phyloP scores from a whole-genome alignment of 495 filamentous ascomycete species.

The Penicillium samsonianum region DNA sequence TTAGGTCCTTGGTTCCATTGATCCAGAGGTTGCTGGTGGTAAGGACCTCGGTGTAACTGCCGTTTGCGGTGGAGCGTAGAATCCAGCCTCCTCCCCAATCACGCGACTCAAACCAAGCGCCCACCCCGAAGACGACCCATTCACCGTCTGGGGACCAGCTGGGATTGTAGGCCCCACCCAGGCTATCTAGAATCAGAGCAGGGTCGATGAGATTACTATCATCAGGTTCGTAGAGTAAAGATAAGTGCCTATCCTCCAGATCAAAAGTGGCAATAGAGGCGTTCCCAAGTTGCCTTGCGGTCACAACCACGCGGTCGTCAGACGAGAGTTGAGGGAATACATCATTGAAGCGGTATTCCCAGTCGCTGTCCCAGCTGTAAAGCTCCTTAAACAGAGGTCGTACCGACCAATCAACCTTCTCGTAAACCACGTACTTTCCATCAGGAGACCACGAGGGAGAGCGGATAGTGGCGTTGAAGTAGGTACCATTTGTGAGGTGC shows the following conservation, averaged over 20 bases:
- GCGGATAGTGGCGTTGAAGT: slow-evolving; percentile 23
- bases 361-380: slow-evolving; percentile 33
- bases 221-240: slow-evolving; percentile 17
- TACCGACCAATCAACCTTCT: slow-evolving; percentile 27
- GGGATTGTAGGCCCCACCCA: slow-evolving; percentile 31
- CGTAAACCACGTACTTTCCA: slow-evolving; percentile 32
- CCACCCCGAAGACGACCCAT: slow-evolving; percentile 35
- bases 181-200: slow-evolving; percentile 11
- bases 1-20: slow-evolving; percentile 16
- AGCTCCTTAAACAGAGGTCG: slow-evolving; percentile 32
- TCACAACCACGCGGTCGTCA: slow-evolving; percentile 27
- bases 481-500: slow-evolving; percentile 23
- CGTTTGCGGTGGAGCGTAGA: slow-evolving; percentile 26
- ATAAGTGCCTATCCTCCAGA: slow-evolving; percentile 14
- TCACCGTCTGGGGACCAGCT: slow-evolving; percentile 33
- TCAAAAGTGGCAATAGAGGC: slow-evolving; percentile 27
- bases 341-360: slow-evolving; percentile 41
- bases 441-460: slow-evolving; percentile 34
- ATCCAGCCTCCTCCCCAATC: slow-evolving; percentile 26
- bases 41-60: slow-evolving; percentile 26
- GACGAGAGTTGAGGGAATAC: slow-evolving; percentile 33
- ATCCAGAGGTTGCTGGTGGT: slow-evolving; percentile 19
- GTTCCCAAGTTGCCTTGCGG: slow-evolving; percentile 33
- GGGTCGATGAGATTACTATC: slow-evolving; percentile 12
- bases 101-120: slow-evolving; percentile 35